Percentiles rank a stretch among this genome's conserved stretches.
Evolutionary conservation across 208 protist genomes (phyloP).

Genomic region (Crithidia bombi): DNA sequence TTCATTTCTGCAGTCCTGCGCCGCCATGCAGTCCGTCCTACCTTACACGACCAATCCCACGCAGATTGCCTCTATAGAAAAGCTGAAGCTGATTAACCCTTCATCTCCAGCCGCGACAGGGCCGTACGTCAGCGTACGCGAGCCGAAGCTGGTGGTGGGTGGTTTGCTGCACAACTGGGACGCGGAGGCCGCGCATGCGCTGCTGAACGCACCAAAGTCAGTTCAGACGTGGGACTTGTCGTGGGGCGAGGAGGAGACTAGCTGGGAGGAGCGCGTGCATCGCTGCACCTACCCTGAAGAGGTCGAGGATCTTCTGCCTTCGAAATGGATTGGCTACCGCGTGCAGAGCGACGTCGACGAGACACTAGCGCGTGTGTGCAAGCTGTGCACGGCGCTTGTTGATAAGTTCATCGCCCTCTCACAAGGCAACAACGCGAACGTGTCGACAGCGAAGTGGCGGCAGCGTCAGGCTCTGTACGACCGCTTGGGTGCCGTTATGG

Average conservation of each 20-base stretch:
- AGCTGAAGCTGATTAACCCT: conserved; percentile 80
- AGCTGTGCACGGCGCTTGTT: conserved; percentile 88
- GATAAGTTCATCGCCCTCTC: conserved; percentile 84
- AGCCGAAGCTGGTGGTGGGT: conserved; percentile 68
- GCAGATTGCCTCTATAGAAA: conserved; percentile 78
- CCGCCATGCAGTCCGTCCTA: conserved; percentile 77
- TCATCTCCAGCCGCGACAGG: conserved; percentile 65
- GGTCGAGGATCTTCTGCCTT: conserved; percentile 83
- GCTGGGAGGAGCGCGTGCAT: conserved; percentile 80
- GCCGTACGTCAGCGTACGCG: conserved; percentile 60
- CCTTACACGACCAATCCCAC: conserved; percentile 87
- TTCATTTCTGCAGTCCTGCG: neutral
- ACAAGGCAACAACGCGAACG: conserved; percentile 71
- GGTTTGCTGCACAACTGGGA: conserved; percentile 88
- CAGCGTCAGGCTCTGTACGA: conserved; percentile 82
- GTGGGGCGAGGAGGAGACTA: conserved; percentile 79
- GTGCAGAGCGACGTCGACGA: conserved; percentile 84
- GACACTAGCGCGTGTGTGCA: conserved; percentile 87
- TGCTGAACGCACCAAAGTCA: conserved; percentile 49
- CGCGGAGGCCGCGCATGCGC: conserved; percentile 64
- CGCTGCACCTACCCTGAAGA: conserved; percentile 82
- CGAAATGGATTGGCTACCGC: conserved; percentile 90
- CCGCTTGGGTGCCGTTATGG: conserved; percentile 83
- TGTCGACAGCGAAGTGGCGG: conserved; percentile 88
- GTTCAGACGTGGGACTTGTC: conserved; percentile 83